These are phyloP conservation scores for Paraleonurus japonicus DNA, from an alignment of 257 asterid species.

Conservation along the genomic window DNA sequence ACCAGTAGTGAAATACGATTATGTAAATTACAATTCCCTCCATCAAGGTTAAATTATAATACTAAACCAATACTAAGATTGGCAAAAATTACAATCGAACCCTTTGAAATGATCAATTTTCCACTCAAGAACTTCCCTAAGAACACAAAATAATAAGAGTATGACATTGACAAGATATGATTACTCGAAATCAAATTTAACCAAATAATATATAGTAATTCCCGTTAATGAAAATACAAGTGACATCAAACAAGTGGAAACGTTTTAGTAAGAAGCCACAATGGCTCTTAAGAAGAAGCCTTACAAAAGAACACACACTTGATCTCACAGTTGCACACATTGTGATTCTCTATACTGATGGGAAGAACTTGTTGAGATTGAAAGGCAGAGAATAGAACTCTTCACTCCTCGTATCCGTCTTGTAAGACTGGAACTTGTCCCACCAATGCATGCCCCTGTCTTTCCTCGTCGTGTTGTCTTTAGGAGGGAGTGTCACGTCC, in stretches of 20 bases:
- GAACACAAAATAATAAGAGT: not conserved
- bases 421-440: slow-evolving; percentile 73
- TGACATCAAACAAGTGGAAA: not conserved
- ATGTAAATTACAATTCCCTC: not conserved
- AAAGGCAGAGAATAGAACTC: slow-evolving; percentile 87
- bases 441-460: slow-evolving; percentile 97
- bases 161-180: not conserved
- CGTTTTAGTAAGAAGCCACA: not conserved
- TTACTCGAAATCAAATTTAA: not conserved
- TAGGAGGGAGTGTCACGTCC: slow-evolving; percentile 65
- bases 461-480: slow-evolving; percentile 57
- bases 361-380: slow-evolving; percentile 92
- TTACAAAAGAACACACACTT: slow-evolving; percentile 10
- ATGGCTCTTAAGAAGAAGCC: not conserved
- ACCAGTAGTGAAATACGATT: not conserved
- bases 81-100: not conserved
- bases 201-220: not conserved
- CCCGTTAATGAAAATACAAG: not conserved
- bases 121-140: not conserved
- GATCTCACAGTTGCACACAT: not conserved
- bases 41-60: not conserved
- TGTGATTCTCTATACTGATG: slow-evolving; percentile 55
- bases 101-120: not conserved
- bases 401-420: slow-evolving; percentile 79
- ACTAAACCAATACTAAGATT: no score